phyloP scores from a whole-genome alignment of 257 asterid species.

The Dorcoceras hygrometricum region DNA sequence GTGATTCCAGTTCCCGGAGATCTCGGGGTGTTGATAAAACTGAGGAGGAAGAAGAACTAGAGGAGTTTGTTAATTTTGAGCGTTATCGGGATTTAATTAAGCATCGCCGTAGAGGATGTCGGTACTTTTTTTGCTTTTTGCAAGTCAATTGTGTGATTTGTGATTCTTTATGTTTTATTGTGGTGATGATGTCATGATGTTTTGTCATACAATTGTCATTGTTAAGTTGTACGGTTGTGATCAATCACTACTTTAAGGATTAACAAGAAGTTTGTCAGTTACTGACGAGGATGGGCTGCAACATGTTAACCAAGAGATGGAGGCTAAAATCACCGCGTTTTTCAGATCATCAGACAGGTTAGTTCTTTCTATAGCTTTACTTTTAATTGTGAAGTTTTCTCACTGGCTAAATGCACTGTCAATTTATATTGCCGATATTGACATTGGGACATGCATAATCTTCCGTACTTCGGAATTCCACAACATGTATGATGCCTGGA shows the following conservation, averaged over 20 bases:
- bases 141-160: conserved; percentile 26
- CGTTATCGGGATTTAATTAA: conserved; percentile 99
- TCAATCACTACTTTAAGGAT: conserved; percentile 21
- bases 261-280: conserved; percentile 56
- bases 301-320: conserved; percentile 83
- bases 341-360: conserved; percentile 86
- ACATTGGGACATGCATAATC: not conserved
- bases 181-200: not conserved
- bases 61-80: conserved; percentile 99
- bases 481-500: not conserved
- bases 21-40: conserved; percentile 65
- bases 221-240: not conserved
- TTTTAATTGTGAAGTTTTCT: not conserved
- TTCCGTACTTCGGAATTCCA: not conserved
- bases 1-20: conserved; percentile 65
- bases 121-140: conserved; percentile 78
- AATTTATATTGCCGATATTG: conserved; percentile 10
- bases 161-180: conserved; percentile 25
- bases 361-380: not conserved
- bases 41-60: conserved; percentile 96
- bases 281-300: conserved; percentile 83
- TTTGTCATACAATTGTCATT: not conserved
- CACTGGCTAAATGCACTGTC: conserved; percentile 1
- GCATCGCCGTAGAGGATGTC: conserved; percentile 99
- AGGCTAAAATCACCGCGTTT: conserved; percentile 71